These are phyloP conservation scores for Pseudogymnoascus destructans DNA, from an alignment of 2,329 filamentous ascomycete species.

Conservation along the genomic window DNA sequence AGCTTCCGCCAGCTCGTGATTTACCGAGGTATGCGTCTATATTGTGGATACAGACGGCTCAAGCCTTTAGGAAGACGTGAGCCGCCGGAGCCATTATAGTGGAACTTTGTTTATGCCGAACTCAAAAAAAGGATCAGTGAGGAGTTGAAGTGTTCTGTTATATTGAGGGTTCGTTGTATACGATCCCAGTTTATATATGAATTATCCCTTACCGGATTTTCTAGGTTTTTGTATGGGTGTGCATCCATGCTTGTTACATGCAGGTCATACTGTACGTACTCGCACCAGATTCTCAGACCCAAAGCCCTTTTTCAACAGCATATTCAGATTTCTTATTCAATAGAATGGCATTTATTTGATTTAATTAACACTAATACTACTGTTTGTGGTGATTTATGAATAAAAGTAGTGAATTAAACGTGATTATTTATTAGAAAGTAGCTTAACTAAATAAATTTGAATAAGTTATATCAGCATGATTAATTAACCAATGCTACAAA, in stretches of 20 bases:
- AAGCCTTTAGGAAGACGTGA: not conserved
- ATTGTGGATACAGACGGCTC: not conserved
- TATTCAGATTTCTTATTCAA: too few species aligned
- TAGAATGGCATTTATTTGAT: not conserved
- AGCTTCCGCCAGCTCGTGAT: not conserved
- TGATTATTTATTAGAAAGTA: not conserved
- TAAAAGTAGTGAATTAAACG: not conserved
- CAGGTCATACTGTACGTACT: not conserved
- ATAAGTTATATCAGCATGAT: not conserved
- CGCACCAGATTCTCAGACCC: not conserved
- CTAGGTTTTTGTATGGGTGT: not conserved
- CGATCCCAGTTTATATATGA: not conserved
- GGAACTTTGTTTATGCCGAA: not conserved
- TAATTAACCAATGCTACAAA: not conserved
- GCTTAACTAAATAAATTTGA: not conserved
- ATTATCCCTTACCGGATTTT: not conserved
- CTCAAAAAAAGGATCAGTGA: not conserved
- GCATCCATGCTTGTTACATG: not conserved
- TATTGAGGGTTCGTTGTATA: not conserved
- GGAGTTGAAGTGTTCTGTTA: not conserved
- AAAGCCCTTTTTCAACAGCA: not conserved
- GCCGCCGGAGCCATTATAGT: not conserved
- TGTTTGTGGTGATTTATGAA: not conserved
- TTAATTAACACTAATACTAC: not conserved
- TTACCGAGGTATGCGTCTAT: constrained; percentile 2